phyloP scores from a whole-genome alignment of 2,329 filamentous ascomycete species.

The Nigrospora osmanthi region DNA sequence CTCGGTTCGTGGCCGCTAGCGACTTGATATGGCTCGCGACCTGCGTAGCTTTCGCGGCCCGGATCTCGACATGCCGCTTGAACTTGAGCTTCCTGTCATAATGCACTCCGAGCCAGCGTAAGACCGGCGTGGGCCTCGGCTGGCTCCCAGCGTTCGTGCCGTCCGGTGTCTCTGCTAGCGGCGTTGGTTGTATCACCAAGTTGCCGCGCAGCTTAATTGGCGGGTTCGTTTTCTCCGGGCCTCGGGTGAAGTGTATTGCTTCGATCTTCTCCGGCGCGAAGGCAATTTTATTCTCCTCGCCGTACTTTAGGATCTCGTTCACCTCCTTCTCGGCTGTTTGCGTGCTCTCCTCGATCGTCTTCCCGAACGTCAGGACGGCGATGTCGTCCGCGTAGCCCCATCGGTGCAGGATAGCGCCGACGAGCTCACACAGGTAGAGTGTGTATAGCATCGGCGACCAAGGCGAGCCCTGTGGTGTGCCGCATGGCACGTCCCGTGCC shows the following conservation, averaged over 20 bases:
- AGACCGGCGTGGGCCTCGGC: not conserved
- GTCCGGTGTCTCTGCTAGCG: not conserved
- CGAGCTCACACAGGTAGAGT: conserved; percentile 2
- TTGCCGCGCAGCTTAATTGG: conserved; percentile 1
- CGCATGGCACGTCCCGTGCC: not conserved
- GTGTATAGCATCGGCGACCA: conserved; percentile 4
- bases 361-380: conserved; percentile 7
- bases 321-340: conserved; percentile 3
- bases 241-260: conserved; percentile 11
- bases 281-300: conserved; percentile 8
- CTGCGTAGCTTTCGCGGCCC: conserved; percentile 7
- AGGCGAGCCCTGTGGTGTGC: conserved; percentile 4
- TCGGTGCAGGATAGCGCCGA: not conserved
- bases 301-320: conserved; percentile 7
- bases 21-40: conserved; percentile 4
- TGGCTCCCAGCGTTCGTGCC: too few species aligned
- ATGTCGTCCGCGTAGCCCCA: conserved; percentile 12
- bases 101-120: conserved; percentile 13
- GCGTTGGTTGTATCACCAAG: not conserved
- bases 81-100: conserved; percentile 10
- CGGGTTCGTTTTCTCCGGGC: not conserved
- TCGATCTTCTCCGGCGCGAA: conserved; percentile 13
- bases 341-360: conserved; percentile 7
- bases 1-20: not conserved
- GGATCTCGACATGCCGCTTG: conserved; percentile 7